Base-by-base conservation (phyloP, 2,329 filamentous ascomycete genomes). In the Claviceps sp. region DNA sequence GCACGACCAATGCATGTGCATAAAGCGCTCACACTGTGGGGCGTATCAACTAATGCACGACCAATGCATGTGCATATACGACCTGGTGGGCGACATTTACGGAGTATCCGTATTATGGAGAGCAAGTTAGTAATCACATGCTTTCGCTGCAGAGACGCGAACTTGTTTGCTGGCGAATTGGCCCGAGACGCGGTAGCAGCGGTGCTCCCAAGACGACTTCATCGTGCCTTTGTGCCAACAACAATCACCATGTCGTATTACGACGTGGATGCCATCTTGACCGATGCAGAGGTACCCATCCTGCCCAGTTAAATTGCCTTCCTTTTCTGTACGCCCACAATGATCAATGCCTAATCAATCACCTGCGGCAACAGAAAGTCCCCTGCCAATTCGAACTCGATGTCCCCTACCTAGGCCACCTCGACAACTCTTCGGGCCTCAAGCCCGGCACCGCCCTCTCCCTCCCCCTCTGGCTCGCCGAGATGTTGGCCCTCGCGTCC, bases 311-410 rank as follows among this genome's bases (percentile, higher is more conserved):
- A 1, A 34, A 34, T 4, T 14, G 4, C 14, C 2, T 16, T 3
- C 14, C 13, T 30, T 20, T 24, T 24, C 9, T 43, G 4, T 34
- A 34, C 30, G 9, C 30, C 30, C 30, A 11, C 9, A 34, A 34
- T 34, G 30, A 34, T 34, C 30, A 34, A 34, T 4, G 30, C 9
- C 30, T 34, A 34, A 34, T 34, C 30, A 34, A 34, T 11, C 4
- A 3, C 30, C 30, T 9, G 30, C 30, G 30, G 11, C 30, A 18
- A 2, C 60, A 95, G 83, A 97, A 96, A 86, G 81, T 96, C 36
- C 91, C 93, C 42, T 95, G 90, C 72, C 94, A 87, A 49, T 96
- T 97, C 70, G 87, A 95, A 63, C 79, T 96, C 62, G 86, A 91
- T 54, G 84, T 95, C 36, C 85, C 89, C 20, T 83, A 87, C 52